Conservation (phyloP, 2,329 filamentous ascomycete species). For the Penicillium carneum region DNA sequence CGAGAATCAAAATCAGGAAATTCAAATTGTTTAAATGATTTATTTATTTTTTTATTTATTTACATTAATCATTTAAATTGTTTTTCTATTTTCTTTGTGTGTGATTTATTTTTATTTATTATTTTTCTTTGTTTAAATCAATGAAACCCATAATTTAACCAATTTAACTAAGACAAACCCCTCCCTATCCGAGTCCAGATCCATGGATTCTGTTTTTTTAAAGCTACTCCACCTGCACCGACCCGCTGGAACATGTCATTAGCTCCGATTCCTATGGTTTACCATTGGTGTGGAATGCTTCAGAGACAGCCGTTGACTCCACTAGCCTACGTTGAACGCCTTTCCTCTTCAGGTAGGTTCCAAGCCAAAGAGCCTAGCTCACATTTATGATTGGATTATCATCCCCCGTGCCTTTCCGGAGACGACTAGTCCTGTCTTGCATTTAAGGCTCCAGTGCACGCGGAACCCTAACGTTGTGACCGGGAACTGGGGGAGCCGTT, state of each 20-base stretch:
- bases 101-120: background rate
- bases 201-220: constrained; percentile 24
- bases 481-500: constrained; percentile 13
- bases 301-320: constrained; percentile 33
- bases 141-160: background rate
- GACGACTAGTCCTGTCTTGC: constrained; percentile 3
- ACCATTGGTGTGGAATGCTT: constrained; percentile 8
- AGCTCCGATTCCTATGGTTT: constrained; percentile 7
- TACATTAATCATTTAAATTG: background rate
- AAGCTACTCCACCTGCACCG: constrained; percentile 31
- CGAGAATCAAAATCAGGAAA: background rate
- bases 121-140: background rate
- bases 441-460: constrained; percentile 2
- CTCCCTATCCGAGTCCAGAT: constrained; percentile 9
- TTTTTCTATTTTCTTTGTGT: background rate
- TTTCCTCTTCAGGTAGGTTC: constrained; percentile 18
- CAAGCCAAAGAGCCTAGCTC: constrained; percentile 5
- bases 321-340: constrained; percentile 16
- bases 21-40: background rate
- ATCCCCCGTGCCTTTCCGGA: constrained; percentile 2
- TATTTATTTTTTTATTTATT: background rate
- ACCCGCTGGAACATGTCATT: constrained; percentile 24
- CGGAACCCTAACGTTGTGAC: constrained; percentile 5
- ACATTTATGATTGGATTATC: constrained; percentile 9
- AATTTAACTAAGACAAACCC: constrained; percentile 1